Percentiles rank a stretch among this genome's conserved stretches.
These are phyloP conservation scores for Rhodotorula sp. DNA, from an alignment of 1,284 basidiomycete genomes.

Conservation along the genomic window DNA sequence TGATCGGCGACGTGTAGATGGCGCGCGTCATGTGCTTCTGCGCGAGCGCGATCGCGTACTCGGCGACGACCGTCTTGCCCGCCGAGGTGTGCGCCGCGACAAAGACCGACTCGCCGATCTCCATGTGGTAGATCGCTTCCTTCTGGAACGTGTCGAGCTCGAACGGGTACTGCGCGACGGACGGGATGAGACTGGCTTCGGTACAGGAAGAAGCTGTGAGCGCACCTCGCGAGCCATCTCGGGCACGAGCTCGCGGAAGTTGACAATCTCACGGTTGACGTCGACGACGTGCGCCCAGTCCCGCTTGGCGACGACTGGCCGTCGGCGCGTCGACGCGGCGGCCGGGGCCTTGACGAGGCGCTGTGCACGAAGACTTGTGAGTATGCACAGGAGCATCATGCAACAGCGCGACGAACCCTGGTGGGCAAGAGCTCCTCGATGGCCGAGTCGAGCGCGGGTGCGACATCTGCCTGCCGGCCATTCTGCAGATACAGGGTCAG, in stretches of 20 bases:
- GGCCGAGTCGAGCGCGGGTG: conserved; percentile 30
- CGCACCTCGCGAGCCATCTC: conserved; percentile 67
- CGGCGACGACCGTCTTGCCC: conserved; percentile 99
- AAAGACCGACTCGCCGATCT: conserved; percentile 97
- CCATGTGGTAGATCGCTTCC: conserved; percentile 95
- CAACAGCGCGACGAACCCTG: conserved; percentile 4
- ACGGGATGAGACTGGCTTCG: neutral
- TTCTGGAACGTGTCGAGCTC: conserved; percentile 91
- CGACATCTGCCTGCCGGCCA: neutral
- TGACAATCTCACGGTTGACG: conserved; percentile 81
- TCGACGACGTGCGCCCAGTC: conserved; percentile 99
- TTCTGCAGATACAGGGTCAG: neutral
- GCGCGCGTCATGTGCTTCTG: conserved; percentile 98
- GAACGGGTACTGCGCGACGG: conserved; percentile 68
- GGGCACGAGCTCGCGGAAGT: conserved; percentile 84
- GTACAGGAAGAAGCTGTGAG: neutral
- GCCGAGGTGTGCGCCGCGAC: conserved; percentile 98
- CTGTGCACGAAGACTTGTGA: neutral
- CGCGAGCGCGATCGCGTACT: conserved; percentile 96
- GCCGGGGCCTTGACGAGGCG: conserved; percentile 32
- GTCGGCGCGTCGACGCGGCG: conserved; percentile 25
- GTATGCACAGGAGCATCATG: neutral
- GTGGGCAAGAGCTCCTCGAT: conserved; percentile 39
- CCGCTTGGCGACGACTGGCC: conserved; percentile 61
- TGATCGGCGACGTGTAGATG: conserved; percentile 98